These are phyloP conservation scores for Xanthoconium separans DNA, from an alignment of 1,284 basidiomycete species.

Conservation along the genomic window DNA sequence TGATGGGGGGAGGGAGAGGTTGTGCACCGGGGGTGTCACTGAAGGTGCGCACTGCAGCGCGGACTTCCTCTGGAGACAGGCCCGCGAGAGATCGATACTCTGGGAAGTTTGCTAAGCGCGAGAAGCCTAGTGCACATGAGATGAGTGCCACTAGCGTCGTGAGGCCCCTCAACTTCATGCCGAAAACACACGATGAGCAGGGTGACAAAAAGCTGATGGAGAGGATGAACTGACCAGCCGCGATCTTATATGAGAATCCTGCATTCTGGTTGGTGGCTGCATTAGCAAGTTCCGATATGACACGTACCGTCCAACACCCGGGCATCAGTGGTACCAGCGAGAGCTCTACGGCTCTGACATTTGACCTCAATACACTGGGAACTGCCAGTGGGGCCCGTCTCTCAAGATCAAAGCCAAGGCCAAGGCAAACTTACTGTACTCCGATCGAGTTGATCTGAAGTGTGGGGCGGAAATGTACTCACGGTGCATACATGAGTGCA, in stretches of 20 bases:
- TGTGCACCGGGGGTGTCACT: conserved; percentile 24
- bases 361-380: too few species aligned
- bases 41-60: conserved; percentile 14
- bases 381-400: too few species aligned
- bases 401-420: too few species aligned
- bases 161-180: conserved; percentile 16
- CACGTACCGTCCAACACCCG: too few species aligned
- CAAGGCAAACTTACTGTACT: too few species aligned
- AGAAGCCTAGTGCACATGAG: conserved; percentile 12
- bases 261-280: too few species aligned
- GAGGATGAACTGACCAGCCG: not conserved
- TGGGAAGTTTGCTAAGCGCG: conserved; percentile 16
- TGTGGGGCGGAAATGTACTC: too few species aligned
- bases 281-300: too few species aligned
- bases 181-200: not conserved
- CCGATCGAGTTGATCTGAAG: too few species aligned
- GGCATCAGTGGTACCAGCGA: too few species aligned
- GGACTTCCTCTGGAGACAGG: conserved; percentile 15
- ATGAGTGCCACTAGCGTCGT: conserved; percentile 2
- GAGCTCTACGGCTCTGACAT: too few species aligned
- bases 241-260: conserved; percentile 11
- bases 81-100: conserved; percentile 24
- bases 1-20: conserved; percentile 22
- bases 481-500: too few species aligned
- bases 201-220: not conserved